Evolutionary conservation across 306 rosid species (phyloP), one percentile per base, ranked within the genome.

Genomic region (Cucurbita pepo): DNA sequence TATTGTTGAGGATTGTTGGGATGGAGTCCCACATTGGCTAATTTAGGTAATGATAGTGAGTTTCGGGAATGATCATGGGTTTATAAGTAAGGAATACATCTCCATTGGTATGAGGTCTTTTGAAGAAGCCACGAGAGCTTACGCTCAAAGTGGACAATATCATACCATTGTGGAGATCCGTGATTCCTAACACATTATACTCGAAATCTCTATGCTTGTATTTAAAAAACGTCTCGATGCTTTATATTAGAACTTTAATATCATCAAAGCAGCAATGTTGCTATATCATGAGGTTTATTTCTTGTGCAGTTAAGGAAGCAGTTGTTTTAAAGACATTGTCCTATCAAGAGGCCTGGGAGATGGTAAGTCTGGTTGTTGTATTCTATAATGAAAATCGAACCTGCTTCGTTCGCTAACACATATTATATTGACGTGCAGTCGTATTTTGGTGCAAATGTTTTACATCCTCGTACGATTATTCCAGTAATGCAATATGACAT

Each of bases 341-440:
- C 75, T 94, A 94, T 81, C 97, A 94, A 79, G 99, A 94, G 83
- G 99, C 99, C 38, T 94, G 99, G 99, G 99, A 94, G 86, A 94
- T 94, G 99, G 99, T 90, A 76, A 90, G 83, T 77, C 65, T 67
- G 56, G 64, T 52, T 64, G 73, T 61, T 62, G 7, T 72, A 9
- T 18, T 77, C 25, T 52, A 25, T 14, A 34, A 52, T 7, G 57
- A 13, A 65, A 61, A 65, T 69, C 69, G 15, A 65, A 69, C 73
- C 22, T 71, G 72, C 14, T 70, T 72, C 77, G 56, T 75, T 64
- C 50, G 18, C 69, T 79, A 37, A 47, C 45, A 69, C 43, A 59
- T 75, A 65, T 87, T 75, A 84, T 80, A 51, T 66, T 69, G 80
- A 59, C 55, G 51, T 85, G 85, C 89, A 94, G 99, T 94, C 99